Evolutionary conservation across 352 stramenopile genomes (phyloP).

Genomic region (Phytopythium helicoides): DNA sequence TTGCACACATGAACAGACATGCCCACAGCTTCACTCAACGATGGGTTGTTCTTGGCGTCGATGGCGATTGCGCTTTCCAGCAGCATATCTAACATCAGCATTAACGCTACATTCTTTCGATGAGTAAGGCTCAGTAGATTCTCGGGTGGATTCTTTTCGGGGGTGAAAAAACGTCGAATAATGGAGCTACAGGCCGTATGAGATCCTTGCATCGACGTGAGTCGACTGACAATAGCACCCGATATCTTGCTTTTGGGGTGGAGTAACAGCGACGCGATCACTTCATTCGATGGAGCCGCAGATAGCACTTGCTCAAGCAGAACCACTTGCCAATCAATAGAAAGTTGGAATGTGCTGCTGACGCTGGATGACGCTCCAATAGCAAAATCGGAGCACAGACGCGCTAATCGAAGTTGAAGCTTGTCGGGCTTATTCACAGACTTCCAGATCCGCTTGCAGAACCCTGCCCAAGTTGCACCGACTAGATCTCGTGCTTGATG

Average conservation of each 20-base stretch:
- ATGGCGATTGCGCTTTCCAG: slow-evolving; percentile 4
- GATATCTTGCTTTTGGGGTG: slow-evolving; percentile 51
- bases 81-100: background rate
- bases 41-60: slow-evolving; percentile 7
- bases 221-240: slow-evolving; percentile 10
- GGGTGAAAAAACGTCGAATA: background rate
- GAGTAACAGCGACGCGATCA: slow-evolving; percentile 30
- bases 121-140: background rate
- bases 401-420: slow-evolving; percentile 37
- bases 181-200: background rate
- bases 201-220: slow-evolving; percentile 3
- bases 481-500: slow-evolving; percentile 9
- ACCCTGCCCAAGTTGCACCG: slow-evolving; percentile 33
- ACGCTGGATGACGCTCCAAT: slow-evolving; percentile 24
- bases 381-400: slow-evolving; percentile 52
- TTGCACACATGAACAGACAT: background rate
- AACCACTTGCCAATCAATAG: slow-evolving; percentile 41
- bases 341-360: slow-evolving; percentile 3
- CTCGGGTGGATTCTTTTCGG: background rate
- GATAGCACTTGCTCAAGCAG: slow-evolving; percentile 36
- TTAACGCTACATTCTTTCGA: background rate
- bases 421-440: slow-evolving; percentile 11
- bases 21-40: background rate
- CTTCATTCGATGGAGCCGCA: slow-evolving; percentile 9
- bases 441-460: slow-evolving; percentile 35